Evolutionary conservation across 2,329 filamentous ascomycete genomes (phyloP).

Genomic region (Biscogniauxia sp.): DNA sequence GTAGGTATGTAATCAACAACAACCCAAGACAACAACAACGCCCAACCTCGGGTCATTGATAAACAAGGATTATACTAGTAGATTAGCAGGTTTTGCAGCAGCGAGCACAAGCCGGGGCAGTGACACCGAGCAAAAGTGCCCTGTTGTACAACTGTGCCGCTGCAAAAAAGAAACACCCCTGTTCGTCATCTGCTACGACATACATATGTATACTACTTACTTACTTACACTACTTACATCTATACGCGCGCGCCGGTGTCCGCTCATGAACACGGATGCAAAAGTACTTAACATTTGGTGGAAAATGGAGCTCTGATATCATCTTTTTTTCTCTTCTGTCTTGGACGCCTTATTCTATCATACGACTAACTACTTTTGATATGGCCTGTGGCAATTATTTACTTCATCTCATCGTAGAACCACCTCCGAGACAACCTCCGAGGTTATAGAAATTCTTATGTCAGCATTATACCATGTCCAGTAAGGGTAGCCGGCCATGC

Average conservation of each 20-base stretch:
- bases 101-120: not conserved
- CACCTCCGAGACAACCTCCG: not conserved
- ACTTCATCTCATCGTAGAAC: not conserved
- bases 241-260: not conserved
- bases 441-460: not conserved
- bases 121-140: not conserved
- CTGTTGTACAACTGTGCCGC: not conserved
- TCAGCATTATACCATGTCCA: not conserved
- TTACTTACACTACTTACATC: too few relatives aligned
- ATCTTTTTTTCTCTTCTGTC: not conserved
- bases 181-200: not conserved
- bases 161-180: not conserved
- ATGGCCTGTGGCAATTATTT: not conserved
- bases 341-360: not conserved
- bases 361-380: not conserved
- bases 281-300: not conserved
- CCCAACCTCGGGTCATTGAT: not conserved
- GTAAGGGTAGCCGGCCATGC: conserved; percentile 1
- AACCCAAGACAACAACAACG: not conserved
- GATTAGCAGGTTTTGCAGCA: not conserved
- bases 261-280: not conserved
- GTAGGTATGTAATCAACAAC: not conserved
- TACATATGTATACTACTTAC: too few relatives aligned
- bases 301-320: not conserved
- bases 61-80: not conserved